These are phyloP conservation scores for Hypoxylon lienhwacheense DNA, from an alignment of 495 filamentous ascomycete species.

Conservation along the genomic window DNA sequence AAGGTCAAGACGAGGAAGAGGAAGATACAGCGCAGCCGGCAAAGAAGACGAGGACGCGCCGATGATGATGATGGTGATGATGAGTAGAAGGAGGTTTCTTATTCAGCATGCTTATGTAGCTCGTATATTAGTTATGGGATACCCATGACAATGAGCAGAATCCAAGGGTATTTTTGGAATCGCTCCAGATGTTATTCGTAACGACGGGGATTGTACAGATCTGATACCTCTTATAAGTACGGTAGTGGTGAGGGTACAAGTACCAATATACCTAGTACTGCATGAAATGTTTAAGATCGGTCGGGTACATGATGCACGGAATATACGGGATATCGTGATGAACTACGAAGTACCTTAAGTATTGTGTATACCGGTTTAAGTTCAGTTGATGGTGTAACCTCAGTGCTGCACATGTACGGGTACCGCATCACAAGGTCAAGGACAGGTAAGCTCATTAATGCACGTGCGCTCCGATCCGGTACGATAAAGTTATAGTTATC, in stretches of 20 bases:
- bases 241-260: too few species aligned
- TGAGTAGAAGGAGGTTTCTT: neutral
- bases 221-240: too few species aligned
- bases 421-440: too few species aligned
- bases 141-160: too few species aligned
- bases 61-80: constrained; percentile 43
- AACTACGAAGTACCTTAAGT: too few species aligned
- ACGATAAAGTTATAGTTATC: constrained; percentile 18
- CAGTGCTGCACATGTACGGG: too few species aligned
- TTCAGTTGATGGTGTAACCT: too few species aligned
- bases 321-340: too few species aligned
- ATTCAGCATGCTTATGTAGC: neutral
- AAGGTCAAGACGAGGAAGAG: constrained; percentile 90
- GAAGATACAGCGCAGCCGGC: constrained; percentile 71
- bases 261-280: neutral
- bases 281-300: neutral
- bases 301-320: neutral
- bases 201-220: too few species aligned
- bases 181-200: too few species aligned
- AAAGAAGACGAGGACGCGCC: constrained; percentile 74
- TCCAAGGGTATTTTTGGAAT: too few species aligned
- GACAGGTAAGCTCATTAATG: constrained; percentile 3
- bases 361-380: too few species aligned
- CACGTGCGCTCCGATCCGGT: constrained; percentile 21
- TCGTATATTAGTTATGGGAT: constrained; percentile 11